phyloP scores from a whole-genome alignment of 257 asterid species.

The Fraxinus quadrangulata region DNA sequence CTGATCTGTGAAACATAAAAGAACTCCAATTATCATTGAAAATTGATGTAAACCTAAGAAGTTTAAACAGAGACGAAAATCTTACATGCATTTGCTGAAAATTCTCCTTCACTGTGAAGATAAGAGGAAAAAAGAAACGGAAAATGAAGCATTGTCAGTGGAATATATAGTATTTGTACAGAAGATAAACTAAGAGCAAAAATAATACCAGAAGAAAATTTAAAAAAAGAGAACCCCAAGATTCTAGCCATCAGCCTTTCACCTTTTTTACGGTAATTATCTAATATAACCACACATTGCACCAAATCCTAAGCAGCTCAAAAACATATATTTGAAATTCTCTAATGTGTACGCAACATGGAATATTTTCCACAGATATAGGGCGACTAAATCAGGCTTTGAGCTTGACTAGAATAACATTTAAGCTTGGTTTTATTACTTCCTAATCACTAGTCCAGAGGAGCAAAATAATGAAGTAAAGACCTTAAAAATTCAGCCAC shows the following conservation, averaged over 20 bases:
- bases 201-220: background rate
- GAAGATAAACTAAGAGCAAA: background rate
- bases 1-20: constrained; percentile 44
- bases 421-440: background rate
- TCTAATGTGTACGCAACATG: background rate
- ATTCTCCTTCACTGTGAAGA: constrained; percentile 65
- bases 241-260: background rate
- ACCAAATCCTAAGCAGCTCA: background rate
- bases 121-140: background rate
- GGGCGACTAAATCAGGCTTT: background rate
- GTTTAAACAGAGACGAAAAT: constrained; percentile 18
- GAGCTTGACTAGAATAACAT: background rate
- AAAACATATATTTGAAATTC: background rate
- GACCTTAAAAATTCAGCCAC: background rate
- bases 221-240: background rate
- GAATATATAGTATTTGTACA: constrained; percentile 19
- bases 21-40: constrained; percentile 18
- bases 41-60: constrained; percentile 10
- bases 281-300: background rate
- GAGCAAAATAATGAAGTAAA: background rate
- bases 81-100: constrained; percentile 67
- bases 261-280: background rate
- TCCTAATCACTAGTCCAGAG: background rate
- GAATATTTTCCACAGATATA: too few species aligned
- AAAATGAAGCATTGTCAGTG: constrained; percentile 22